phyloP scores from a whole-genome alignment of 805 yeast genomes.

The Candida orba region DNA sequence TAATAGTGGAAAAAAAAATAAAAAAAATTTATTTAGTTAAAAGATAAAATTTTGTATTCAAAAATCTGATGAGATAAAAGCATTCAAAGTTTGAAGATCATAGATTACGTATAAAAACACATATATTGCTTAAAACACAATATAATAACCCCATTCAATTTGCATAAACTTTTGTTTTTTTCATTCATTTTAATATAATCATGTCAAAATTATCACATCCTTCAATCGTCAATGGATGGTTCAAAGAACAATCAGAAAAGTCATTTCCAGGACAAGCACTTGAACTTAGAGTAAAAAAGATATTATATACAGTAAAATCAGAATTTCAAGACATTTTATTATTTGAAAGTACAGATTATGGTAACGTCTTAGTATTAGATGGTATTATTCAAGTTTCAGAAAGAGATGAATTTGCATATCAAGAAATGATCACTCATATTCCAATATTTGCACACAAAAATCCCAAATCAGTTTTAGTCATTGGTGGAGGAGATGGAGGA shows the following conservation, averaged over 20 bases:
- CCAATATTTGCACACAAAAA: constrained; percentile 71
- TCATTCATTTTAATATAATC: background rate
- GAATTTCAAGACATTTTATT: constrained; percentile 71
- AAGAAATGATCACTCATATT: constrained; percentile 82
- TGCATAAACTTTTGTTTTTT: background rate
- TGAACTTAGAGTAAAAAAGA: constrained; percentile 49
- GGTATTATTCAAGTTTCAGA: constrained; percentile 91
- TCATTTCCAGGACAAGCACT: constrained; percentile 87
- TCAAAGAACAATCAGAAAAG: constrained; percentile 63
- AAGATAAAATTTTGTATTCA: no score
- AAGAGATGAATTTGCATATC: constrained; percentile 89
- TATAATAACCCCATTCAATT: background rate
- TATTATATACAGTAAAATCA: constrained; percentile 62
- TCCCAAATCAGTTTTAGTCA: constrained; percentile 74
- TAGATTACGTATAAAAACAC: no score
- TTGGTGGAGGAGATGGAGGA: constrained; percentile 98
- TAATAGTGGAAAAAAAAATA: no score
- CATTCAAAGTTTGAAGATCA: no score
- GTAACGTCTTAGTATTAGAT: constrained; percentile 83
- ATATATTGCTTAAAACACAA: no score
- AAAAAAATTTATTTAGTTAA: no score
- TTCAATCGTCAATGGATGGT: constrained; percentile 62
- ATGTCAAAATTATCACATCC: constrained; percentile 21
- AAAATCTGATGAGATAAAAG: no score
- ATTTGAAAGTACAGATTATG: constrained; percentile 68